Percentiles rank a stretch among this genome's conserved stretches.
Conservation (phyloP, 2,329 filamentous ascomycete genomes). For the Juglanconis sp. region DNA sequence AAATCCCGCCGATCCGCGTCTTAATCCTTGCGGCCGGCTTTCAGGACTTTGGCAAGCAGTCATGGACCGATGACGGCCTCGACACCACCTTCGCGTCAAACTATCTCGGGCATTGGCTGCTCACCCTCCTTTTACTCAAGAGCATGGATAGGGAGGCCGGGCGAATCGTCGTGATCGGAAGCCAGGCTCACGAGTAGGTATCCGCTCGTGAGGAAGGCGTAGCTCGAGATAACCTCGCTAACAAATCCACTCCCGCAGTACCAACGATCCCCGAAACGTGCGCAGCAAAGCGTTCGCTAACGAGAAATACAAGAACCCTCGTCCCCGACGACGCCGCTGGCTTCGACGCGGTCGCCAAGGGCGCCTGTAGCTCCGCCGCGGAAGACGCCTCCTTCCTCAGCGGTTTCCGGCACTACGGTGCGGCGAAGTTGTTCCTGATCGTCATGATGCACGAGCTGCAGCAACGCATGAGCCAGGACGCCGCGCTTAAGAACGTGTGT, state of each 20-base stretch:
- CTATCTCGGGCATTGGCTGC: slow-evolving; percentile 21
- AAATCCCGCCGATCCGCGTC: not conserved
- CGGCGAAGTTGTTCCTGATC: slow-evolving; percentile 29
- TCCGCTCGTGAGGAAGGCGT: too few relatives aligned
- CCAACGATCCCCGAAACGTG: not conserved
- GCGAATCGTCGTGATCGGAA: not conserved
- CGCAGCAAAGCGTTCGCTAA: not conserved
- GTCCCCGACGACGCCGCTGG: slow-evolving; percentile 19
- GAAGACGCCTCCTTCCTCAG: slow-evolving; percentile 21
- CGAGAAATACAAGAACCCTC: slow-evolving; percentile 22
- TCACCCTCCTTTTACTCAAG: slow-evolving; percentile 18
- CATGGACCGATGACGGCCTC: slow-evolving; percentile 15
- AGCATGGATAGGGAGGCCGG: slow-evolving; percentile 17
- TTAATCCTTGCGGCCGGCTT: not conserved
- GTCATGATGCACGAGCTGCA: slow-evolving; percentile 32
- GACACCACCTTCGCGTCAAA: slow-evolving; percentile 17
- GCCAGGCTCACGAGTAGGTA: not conserved
- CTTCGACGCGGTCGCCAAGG: slow-evolving; percentile 25
- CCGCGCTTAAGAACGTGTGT: slow-evolving; percentile 26
- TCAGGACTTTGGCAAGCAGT: slow-evolving; percentile 5
- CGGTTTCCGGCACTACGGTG: slow-evolving; percentile 30
- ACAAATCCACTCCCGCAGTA: not conserved
- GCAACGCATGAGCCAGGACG: slow-evolving; percentile 25
- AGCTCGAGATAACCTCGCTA: too few relatives aligned
- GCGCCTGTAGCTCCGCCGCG: slow-evolving; percentile 22